phyloP scores from a whole-genome alignment of 306 rosid genomes.

The Hippophae rhamnoides region DNA sequence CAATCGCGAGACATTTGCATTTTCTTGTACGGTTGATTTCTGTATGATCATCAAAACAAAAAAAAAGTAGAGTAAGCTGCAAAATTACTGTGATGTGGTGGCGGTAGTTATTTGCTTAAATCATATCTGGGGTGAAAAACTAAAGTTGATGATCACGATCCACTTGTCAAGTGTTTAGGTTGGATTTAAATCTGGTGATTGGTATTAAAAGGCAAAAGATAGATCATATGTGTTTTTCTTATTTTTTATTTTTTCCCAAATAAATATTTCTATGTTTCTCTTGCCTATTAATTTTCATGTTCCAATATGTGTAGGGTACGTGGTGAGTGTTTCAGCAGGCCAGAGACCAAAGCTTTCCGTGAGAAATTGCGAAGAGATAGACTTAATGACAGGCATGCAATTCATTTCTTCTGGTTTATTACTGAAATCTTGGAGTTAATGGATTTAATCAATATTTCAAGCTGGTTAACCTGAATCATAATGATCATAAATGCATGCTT shows the following conservation, averaged over 20 bases:
- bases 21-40: too few species aligned
- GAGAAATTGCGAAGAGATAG: constrained; percentile 81
- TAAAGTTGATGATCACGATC: too few species aligned
- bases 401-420: constrained; percentile 3
- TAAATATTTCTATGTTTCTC: neutral
- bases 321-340: constrained; percentile 34
- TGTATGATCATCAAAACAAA: too few species aligned
- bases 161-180: too few species aligned
- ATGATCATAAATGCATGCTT: neutral
- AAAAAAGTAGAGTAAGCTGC: too few species aligned
- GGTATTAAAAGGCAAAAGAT: too few species aligned
- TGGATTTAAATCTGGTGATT: too few species aligned
- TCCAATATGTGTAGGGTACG: constrained; percentile 40
- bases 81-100: too few species aligned
- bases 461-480: neutral
- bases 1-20: too few species aligned
- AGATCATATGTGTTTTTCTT: neutral
- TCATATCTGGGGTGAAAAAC: too few species aligned
- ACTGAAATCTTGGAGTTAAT: constrained; percentile 2
- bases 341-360: constrained; percentile 70
- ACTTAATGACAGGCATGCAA: constrained; percentile 75
- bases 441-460: neutral
- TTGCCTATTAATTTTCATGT: constrained; percentile 3
- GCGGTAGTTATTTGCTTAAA: too few species aligned
- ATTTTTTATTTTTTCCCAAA: neutral